Evolutionary conservation across 169 alveolate genomes (phyloP).

Genomic region (Eimeria acervulina): DNA sequence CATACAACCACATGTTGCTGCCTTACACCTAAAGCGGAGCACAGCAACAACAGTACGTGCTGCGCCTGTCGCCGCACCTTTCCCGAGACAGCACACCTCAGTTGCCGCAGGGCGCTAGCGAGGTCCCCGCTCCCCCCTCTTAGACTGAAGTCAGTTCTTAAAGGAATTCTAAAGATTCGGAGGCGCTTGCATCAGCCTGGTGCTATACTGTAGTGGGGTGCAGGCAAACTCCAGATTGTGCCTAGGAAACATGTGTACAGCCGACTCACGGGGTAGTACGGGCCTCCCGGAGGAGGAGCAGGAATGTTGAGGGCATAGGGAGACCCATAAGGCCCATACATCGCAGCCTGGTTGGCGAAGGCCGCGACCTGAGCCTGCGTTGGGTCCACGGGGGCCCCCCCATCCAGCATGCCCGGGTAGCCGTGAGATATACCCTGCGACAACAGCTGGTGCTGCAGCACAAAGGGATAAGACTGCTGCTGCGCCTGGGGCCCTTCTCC

Average conservation of each 20-base stretch:
- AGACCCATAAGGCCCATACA: constrained; percentile 73
- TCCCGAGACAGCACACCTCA: background rate
- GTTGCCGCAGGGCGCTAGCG: background rate
- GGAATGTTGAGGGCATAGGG: constrained; percentile 75
- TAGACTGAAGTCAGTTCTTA: background rate
- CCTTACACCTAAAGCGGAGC: background rate
- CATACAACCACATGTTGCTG: background rate
- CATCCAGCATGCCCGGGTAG: constrained; percentile 71
- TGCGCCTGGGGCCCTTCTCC: constrained; percentile 61
- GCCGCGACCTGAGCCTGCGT: constrained; percentile 78
- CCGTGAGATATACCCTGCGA: constrained; percentile 68
- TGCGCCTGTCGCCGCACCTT: background rate
- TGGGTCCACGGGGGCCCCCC: constrained; percentile 73
- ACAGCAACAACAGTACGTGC: background rate
- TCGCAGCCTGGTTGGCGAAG: constrained; percentile 72
- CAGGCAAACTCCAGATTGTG: background rate
- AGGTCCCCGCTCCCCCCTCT: background rate
- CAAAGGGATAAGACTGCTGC: constrained; percentile 28
- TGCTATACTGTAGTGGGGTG: background rate
- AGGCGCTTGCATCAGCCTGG: background rate
- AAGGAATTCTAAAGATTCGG: background rate
- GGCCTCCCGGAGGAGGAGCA: constrained; percentile 63
- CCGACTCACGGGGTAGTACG: constrained; percentile 52
- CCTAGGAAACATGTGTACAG: background rate
- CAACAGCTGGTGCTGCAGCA: constrained; percentile 66